phyloP scores from a whole-genome alignment of 2,329 filamentous ascomycete species.

The Orbilia oligospora region DNA sequence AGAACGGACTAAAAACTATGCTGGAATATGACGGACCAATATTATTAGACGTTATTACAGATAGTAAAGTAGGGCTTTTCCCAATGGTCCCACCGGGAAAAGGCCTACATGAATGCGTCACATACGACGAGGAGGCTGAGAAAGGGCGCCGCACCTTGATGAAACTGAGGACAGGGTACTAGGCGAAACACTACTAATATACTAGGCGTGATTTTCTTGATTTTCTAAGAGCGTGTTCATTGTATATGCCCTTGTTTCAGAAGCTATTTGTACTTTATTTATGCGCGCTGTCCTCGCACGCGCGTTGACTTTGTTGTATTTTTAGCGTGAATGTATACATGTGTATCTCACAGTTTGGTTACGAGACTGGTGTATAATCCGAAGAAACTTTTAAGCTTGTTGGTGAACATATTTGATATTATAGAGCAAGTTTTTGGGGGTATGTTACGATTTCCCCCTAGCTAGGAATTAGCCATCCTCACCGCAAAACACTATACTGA shows the following conservation, averaged over 20 bases:
- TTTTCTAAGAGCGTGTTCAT: not conserved
- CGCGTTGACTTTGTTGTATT: constrained; percentile 8
- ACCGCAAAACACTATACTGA: too few relatives aligned
- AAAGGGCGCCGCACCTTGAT: constrained; percentile 60
- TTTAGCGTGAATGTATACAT: not conserved
- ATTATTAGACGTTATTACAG: constrained; percentile 84
- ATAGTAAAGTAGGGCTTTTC: constrained; percentile 71
- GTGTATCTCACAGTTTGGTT: not conserved
- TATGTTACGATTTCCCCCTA: too few relatives aligned
- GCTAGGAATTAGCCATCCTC: too few relatives aligned
- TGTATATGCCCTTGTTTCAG: not conserved
- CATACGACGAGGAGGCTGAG: constrained; percentile 78
- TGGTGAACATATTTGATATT: too few relatives aligned
- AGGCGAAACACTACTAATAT: not conserved
- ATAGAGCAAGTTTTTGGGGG: too few relatives aligned
- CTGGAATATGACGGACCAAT: constrained; percentile 84
- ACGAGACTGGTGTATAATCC: not conserved
- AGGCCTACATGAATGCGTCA: constrained; percentile 91
- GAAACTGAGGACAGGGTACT: constrained; percentile 12
- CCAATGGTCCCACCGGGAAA: constrained; percentile 95
- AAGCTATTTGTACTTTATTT: too few relatives aligned
- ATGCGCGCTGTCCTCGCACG: not conserved
- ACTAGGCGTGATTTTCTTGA: not conserved
- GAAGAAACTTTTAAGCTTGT: too few relatives aligned
- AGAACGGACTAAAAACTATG: constrained; percentile 86